Base-by-base conservation (phyloP, 345 rosid species). In the Euphorbia pulcherrima region DNA sequence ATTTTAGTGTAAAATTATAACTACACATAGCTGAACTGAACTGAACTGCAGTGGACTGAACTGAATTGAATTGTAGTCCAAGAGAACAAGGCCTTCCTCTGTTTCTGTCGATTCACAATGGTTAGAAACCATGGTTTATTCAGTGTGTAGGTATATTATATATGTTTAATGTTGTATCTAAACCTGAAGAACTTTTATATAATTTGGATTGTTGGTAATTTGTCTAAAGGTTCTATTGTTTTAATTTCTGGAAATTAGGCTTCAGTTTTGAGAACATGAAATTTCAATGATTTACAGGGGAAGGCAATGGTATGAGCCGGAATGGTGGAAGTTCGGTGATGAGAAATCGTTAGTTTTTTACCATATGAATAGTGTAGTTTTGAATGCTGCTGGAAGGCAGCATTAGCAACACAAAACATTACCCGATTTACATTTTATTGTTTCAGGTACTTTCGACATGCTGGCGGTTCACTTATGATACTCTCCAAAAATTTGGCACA, bases 241-340 rank as follows among this genome's bases (percentile, higher is more conserved):
- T 4, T 16, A 17, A 23, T 73, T n/a, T 11, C 7, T 41, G 20
- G n/a, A 62, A 16, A 26, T 12, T 41, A 11, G 11, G 17, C 1
- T 10, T 52, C 1, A 5, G 27, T 63, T 55, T 51, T 29, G 21
- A 37, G 20, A 30, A 35, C 53, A 35, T 50, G 27, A 50, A n/a
- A 30, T 68, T 70, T 27, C 74, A 29, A 74, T 75, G 51, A 55
- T 73, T 73, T 79, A 70, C 84, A 94, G 99, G 86, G 97, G 93
- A 75, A 84, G 60, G 68, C 83, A 75, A 75, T 94, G 99, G 99
- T 88, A 85, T 73, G 99, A 94, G 73, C 90, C 99, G 29, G 99
- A 94, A 3, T 94, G 99, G 97, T 91, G 97, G 99, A 94, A 89
- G 74, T 91, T 91, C 66, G 96, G 99, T 51, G 96, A 89, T 41